Evolutionary conservation across 2,329 filamentous ascomycete species (phyloP).

Genomic region (Rutstroemia sp.): DNA sequence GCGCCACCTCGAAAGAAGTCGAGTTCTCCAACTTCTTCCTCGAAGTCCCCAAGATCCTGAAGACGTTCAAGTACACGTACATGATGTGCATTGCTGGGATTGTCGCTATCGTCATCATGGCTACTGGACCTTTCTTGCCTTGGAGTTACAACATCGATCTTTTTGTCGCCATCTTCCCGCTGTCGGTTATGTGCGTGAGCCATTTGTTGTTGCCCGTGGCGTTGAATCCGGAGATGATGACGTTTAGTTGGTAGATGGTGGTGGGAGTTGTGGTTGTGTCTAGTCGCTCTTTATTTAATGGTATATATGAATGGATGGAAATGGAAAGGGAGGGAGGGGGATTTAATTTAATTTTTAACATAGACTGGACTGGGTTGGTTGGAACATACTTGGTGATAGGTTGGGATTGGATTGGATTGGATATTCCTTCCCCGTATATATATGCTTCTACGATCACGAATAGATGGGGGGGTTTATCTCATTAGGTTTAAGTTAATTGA

Average conservation of each 20-base stretch:
- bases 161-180: conserved; percentile 6
- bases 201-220: conserved; percentile 8
- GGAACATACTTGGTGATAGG: background rate
- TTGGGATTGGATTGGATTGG: background rate
- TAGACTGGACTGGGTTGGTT: background rate
- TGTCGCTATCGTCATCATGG: conserved; percentile 3
- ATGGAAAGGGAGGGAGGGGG: background rate
- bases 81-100: background rate
- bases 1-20: conserved; percentile 72
- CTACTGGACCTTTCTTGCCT: background rate
- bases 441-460: too few species aligned
- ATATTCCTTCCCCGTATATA: too few species aligned
- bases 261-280: background rate
- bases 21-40: conserved; percentile 34
- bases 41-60: conserved; percentile 3
- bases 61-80: conserved; percentile 10
- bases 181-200: background rate
- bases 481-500: too few species aligned
- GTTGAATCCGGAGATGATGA: conserved; percentile 9
- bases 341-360: background rate
- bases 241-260: conserved; percentile 3
- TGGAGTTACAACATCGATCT: conserved; percentile 7
- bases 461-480: background rate
- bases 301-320: background rate
- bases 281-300: background rate